Evolutionary conservation across 2,329 filamentous ascomycete genomes (phyloP), one percentile per base, ranked within the genome.

Genomic region (Pyrenophora teres): DNA sequence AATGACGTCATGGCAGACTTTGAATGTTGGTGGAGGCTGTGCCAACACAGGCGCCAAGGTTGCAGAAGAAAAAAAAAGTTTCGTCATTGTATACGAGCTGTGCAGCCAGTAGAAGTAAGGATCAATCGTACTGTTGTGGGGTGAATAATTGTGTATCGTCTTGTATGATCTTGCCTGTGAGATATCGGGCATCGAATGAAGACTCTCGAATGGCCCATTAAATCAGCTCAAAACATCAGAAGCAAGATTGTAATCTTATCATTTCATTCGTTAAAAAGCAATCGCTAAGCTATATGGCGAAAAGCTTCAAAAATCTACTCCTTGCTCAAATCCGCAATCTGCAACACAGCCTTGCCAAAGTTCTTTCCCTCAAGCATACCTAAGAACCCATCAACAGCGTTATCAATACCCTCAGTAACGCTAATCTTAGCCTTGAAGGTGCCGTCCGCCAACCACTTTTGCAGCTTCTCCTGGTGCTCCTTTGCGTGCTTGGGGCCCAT

Each of bases 261-360:
- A 42, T 42, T 48, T 35, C 19, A 30, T 42, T 40, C 23, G 5
- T 27, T 3, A 5, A 9, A 25, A 25, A 25, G 23, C 8, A 25
- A 25, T 25, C 8, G 23, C 23, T 25, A 25, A 25, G 7, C 23
- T 6, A 25, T 25, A 25, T 25, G 7, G 23, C 23, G 2, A 9
- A 9, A 25, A 25, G 23, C 23, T 25, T 25, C 2, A 1, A 3
- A 25, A 25, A 13, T 5, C 27, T 44, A 55, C 33, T 72, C 69
- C 60, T 67, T 66, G 44, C 63, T 60, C 46, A 74, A 40, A 50
- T 74, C 69, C 30, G 72, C 70, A 63, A 87, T 83, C 79, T 90
- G 88, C 65, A 94, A 67, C 18, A 94, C 83, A 13, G 90, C 88
- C 83, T 96, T 96, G 62, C 91, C 91, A 75, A 92, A 89, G 78